Evolutionary conservation across 805 yeast species (phyloP), one percentile per base, ranked within the genome.

Genomic region (Teunomyces funiuensis): DNA sequence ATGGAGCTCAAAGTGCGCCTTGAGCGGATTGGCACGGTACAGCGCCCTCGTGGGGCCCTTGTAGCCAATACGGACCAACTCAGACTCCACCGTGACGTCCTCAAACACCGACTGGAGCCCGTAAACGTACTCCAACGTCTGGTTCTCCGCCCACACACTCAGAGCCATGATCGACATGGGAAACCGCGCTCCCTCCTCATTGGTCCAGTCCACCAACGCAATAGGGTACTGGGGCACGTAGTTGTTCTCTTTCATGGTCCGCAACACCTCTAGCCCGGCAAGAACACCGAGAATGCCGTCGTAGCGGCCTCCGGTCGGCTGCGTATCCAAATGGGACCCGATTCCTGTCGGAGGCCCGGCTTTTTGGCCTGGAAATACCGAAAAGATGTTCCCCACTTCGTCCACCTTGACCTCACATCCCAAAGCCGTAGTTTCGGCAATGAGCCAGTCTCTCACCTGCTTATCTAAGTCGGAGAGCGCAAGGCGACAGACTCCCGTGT

Each of bases 101-200:
- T 72, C 86, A 23, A 74, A 75, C 23, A 82, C 73, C 4, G 83
- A 80, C 48, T 73, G 59, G 51, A 80, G 61, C 3, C 61, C 55
- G 47, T 82, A 79, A 4, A 79, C 74, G 4, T 70, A 71, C 40
- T 82, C 76, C 41, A 71, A 61, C 1, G 68, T 50, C 27, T 69
- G 55, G 19, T 63, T 58, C 9, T 76, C 84, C 2, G 86, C 78
- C 85, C 85, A 83, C 2, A 82, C 86, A 10, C 82, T 73, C 4
- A 84, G 77, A 2, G 84, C 76, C 76, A 83, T 81, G 58, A 80
- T 72, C 33, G 83, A 71, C 61, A 76, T 68, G n/a, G 88, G 86
- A 53, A 82, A 83, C 38, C 90, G 62, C 0, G 89, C 88, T 42
- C 90, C 90, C 63, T 83, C 90, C 55, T 83, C 90, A 53, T 83